phyloP scores from a whole-genome alignment of 495 filamentous ascomycete genomes.

The Tirmania nivea region DNA sequence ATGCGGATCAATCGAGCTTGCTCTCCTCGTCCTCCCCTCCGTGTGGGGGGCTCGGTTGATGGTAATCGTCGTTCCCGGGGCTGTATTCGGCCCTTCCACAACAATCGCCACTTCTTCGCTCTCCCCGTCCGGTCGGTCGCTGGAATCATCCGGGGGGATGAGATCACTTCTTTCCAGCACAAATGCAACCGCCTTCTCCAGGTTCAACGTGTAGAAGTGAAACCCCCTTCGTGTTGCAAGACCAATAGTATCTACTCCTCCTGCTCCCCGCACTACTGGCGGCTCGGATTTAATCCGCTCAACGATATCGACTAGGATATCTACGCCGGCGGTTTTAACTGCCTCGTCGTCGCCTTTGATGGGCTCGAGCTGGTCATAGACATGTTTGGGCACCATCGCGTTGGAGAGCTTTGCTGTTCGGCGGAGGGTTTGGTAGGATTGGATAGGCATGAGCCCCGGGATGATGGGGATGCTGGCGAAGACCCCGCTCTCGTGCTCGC shows the following conservation, averaged over 20 bases:
- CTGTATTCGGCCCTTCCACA: slow-evolving; percentile 3
- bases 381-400: slow-evolving; percentile 47
- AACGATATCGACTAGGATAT: slow-evolving; percentile 50
- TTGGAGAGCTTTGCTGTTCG: slow-evolving; percentile 90
- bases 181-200: slow-evolving; percentile 89
- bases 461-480: slow-evolving; percentile 84
- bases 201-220: slow-evolving; percentile 92
- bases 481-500: slow-evolving; percentile 60
- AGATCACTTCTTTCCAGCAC: slow-evolving; percentile 71
- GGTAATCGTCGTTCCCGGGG: not conserved
- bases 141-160: slow-evolving; percentile 34
- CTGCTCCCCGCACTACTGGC: not conserved
- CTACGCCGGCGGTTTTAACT: slow-evolving; percentile 54
- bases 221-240: slow-evolving; percentile 47
- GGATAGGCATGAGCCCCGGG: slow-evolving; percentile 90
- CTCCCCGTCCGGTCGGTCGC: not conserved
- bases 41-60: slow-evolving; percentile 19
- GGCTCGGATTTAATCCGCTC: slow-evolving; percentile 40
- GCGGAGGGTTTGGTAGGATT: slow-evolving; percentile 88
- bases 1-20: slow-evolving; percentile 31
- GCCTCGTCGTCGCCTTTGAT: slow-evolving; percentile 79
- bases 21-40: not conserved
- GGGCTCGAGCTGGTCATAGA: slow-evolving; percentile 50
- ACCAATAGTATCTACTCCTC: slow-evolving; percentile 19
- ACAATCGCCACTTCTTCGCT: not conserved